A percentile compares a stretch with the other conserved stretches of the same genome.
Conservation (phyloP, 192 early-diverging fungal genomes). For the Linnemannia exigua region DNA sequence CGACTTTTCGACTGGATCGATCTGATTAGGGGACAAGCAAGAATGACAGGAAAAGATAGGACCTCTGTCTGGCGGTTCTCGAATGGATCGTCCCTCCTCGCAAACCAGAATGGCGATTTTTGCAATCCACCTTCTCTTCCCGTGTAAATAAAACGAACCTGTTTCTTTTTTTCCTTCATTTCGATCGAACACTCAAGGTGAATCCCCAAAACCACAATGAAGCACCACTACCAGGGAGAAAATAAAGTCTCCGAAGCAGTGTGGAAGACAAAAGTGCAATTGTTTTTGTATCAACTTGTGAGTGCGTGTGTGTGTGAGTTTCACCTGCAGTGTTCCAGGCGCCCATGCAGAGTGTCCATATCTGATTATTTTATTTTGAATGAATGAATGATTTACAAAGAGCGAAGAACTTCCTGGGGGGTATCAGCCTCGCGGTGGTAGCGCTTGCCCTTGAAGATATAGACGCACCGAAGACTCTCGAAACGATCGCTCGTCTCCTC, state of each 20-base stretch:
- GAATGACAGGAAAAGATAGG: not conserved
- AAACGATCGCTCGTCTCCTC: not conserved
- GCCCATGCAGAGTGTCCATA: not conserved
- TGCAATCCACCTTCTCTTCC: not conserved
- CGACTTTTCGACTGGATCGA: slow-evolving; percentile 11
- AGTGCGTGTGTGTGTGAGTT: not conserved
- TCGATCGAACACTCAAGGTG: not conserved
- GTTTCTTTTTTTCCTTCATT: not conserved
- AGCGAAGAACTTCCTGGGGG: not conserved
- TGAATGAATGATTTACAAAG: not conserved
- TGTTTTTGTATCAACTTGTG: not conserved
- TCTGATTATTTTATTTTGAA: not conserved
- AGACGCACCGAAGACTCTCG: slow-evolving; percentile 11
- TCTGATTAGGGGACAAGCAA: not conserved
- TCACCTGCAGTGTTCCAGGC: slow-evolving; percentile 6
- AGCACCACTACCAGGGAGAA: not conserved
- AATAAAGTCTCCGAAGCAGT: not conserved
- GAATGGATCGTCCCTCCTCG: not conserved
- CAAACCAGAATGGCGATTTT: not conserved
- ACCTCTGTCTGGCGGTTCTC: not conserved
- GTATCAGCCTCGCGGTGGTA: slow-evolving; percentile 13
- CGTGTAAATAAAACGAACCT: slow-evolving; percentile 8
- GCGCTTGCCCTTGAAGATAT: slow-evolving; percentile 34
- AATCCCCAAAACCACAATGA: not conserved
- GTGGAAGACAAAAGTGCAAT: not conserved